Base-by-base conservation (phyloP, 1,284 basidiomycete species). In the Puccinia coronata region DNA sequence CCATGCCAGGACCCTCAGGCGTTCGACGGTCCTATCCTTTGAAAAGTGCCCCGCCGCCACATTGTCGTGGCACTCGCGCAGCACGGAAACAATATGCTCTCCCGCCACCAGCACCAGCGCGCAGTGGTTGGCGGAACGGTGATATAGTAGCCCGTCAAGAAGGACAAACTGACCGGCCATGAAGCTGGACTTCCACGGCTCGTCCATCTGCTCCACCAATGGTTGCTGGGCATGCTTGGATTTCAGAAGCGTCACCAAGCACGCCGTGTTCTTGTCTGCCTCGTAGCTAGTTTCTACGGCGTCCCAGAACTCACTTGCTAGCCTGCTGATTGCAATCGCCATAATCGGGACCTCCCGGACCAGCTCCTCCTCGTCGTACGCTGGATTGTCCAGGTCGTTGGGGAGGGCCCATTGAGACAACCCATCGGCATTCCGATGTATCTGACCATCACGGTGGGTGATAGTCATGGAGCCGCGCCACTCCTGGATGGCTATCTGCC, bases 361-460 rank as follows among this genome's bases (percentile, higher is more conserved):
- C 3, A n/a, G 3, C 11, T 67, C 63, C 20, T 41, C 36, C 4
- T 3, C 12, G 39, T 67, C 63, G 8, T 3, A 41, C 1, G 63
- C 63, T 2, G 63, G 63, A 20, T 67, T 67, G 20, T 4, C 25
- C 1, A 0, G 1, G 25, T 67, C 43, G 20, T 67, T 67, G 23
- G 63, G 63, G 12, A 67, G 31, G 8, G 43, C 43, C 43, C 43
- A 43, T 8, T 16, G 43, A 16, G 43, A 43, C 43, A 43, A 43
- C 43, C 53, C 72, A 61, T 75, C 72, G 1, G 72, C 72, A 41
- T 75, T 53, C 31, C 61, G 59, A 41, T 59, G 72, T 3, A 75
- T 14, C 18, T 34, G 5, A 20, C 70, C 70, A 2, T 67, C 39
- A 5, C 39, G 4, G 31, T 67, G 63, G 16, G 43, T 39, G 25